Evolutionary conservation across 352 stramenopile species (phyloP).

Genomic region (Phytopythium cucurbitacearum): DNA sequence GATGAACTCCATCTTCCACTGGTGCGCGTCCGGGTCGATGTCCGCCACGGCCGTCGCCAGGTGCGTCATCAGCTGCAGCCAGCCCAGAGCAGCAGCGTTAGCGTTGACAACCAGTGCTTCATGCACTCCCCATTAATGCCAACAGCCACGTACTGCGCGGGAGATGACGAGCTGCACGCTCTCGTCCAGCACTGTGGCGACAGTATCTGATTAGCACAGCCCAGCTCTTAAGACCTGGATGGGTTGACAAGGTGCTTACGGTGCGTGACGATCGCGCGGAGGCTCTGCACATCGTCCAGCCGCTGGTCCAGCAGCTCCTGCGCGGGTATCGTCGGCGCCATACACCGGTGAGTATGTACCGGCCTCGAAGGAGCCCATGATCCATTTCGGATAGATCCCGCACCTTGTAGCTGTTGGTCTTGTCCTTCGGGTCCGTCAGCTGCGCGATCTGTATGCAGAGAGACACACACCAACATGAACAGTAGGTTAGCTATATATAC

Average conservation of each 20-base stretch:
- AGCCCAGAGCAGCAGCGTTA: neutral
- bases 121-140: neutral
- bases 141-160: conserved; percentile 36
- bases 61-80: conserved; percentile 62
- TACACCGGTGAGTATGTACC: neutral
- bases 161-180: conserved; percentile 77
- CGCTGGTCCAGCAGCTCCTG: conserved; percentile 50
- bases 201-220: neutral
- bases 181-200: conserved; percentile 57
- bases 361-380: too few relatives aligned
- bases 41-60: conserved; percentile 44
- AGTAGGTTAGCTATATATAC: neutral
- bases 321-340: neutral
- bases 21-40: conserved; percentile 58
- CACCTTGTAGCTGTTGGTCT: conserved; percentile 72
- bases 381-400: neutral
- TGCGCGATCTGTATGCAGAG: conserved; percentile 41
- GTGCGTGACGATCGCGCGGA: conserved; percentile 66
- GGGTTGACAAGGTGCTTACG: conserved; percentile 18
- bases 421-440: conserved; percentile 75
- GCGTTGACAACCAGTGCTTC: neutral
- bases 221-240: neutral
- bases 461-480: conserved; percentile 1
- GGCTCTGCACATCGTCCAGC: conserved; percentile 28
- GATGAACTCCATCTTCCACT: conserved; percentile 80